Evolutionary conservation across 177 flowering plant species (phyloP).

Genomic region (Tripterygium wilfordii): DNA sequence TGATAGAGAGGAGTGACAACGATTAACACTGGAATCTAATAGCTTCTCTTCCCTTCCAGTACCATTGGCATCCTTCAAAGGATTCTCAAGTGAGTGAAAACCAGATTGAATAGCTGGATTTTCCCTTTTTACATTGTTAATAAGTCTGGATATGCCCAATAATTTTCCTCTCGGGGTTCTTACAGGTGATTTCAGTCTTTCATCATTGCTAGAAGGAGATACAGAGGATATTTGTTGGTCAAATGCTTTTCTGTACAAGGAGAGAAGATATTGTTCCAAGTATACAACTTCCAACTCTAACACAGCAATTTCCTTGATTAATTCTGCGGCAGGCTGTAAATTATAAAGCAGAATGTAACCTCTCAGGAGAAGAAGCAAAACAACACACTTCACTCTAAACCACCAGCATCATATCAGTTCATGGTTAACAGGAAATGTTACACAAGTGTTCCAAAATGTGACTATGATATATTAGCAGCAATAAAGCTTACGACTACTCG

Average conservation of each 20-base stretch:
- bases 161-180: slow-evolving; percentile 26
- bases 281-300: slow-evolving; percentile 55
- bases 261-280: slow-evolving; percentile 64
- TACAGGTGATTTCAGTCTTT: slow-evolving; percentile 29
- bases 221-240: slow-evolving; percentile 42
- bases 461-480: background rate
- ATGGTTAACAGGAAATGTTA: no score
- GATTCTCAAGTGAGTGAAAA: slow-evolving; percentile 14
- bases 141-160: slow-evolving; percentile 31
- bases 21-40: slow-evolving; percentile 51
- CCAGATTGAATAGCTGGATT: slow-evolving; percentile 24
- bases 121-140: slow-evolving; percentile 22
- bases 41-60: slow-evolving; percentile 27
- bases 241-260: slow-evolving; percentile 72
- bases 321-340: slow-evolving; percentile 48
- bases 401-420: no score
- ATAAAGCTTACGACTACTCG: no score
- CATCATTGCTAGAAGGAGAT: slow-evolving; percentile 42
- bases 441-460: background rate
- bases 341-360: no score
- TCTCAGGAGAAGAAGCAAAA: no score
- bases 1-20: slow-evolving; percentile 73
- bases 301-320: slow-evolving; percentile 53
- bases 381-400: slow-evolving; percentile 1
- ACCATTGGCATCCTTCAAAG: slow-evolving; percentile 25